Percentiles rank a stretch among this genome's conserved stretches.
phyloP scores from a whole-genome alignment of 2,329 filamentous ascomycete species.

The Nemania abortiva region DNA sequence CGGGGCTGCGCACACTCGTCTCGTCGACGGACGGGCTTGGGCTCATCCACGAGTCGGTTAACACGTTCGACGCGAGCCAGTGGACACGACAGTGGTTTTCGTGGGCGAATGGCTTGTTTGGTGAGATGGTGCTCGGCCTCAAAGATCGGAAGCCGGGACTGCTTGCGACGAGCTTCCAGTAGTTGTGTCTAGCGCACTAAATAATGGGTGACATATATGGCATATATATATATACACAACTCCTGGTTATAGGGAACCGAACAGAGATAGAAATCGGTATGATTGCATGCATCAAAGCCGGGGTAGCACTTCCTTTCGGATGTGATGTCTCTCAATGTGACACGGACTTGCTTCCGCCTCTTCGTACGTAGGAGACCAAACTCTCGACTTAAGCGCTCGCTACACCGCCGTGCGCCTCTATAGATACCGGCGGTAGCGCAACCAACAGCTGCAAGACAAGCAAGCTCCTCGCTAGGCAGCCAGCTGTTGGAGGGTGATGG shows the following conservation, averaged over 20 bases:
- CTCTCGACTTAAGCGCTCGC: not conserved
- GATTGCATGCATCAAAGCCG: not conserved
- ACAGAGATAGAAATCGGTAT: conserved; percentile 4
- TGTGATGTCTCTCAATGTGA: conserved; percentile 16
- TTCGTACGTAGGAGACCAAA: not conserved
- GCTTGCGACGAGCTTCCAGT: conserved; percentile 63
- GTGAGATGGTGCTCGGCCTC: conserved; percentile 59
- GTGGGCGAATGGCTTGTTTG: conserved; percentile 54
- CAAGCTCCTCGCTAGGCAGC: not conserved
- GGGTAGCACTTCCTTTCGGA: not conserved
- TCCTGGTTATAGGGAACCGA: conserved; percentile 6
- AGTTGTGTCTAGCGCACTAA: conserved; percentile 20
- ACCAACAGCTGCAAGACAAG: not conserved
- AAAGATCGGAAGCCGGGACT: conserved; percentile 78
- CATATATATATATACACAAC: conserved; percentile 3
- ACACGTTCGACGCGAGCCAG: conserved; percentile 52
- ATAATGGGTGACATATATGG: conserved; percentile 11
- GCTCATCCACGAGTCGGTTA: conserved; percentile 58
- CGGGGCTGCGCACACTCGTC: conserved; percentile 51
- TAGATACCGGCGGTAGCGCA: not conserved
- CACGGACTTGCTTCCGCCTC: not conserved
- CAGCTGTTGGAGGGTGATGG: not conserved
- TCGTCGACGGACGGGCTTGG: conserved; percentile 52
- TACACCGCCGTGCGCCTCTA: not conserved
- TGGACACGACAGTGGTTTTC: conserved; percentile 59